Conservation (phyloP, 2,329 filamentous ascomycete genomes). For the Neoascochyta sp. region DNA sequence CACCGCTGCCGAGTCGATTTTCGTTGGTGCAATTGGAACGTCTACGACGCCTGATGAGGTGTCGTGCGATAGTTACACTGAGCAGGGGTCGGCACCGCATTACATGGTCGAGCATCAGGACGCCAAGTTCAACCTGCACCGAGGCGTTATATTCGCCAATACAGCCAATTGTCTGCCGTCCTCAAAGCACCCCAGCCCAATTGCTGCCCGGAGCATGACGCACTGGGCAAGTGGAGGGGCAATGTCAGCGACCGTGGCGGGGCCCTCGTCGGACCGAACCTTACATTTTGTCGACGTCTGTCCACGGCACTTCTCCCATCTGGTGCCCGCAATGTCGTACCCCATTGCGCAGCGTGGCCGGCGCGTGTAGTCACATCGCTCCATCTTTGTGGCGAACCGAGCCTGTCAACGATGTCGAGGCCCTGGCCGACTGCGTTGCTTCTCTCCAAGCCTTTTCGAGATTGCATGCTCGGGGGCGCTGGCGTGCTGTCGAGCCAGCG, state of each 20-base stretch:
- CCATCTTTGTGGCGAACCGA: conserved; percentile 10
- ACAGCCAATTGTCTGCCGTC: conserved; percentile 24
- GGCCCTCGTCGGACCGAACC: conserved; percentile 25
- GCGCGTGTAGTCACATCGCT: conserved; percentile 11
- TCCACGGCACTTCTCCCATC: conserved; percentile 14
- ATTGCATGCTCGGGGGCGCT: conserved; percentile 39
- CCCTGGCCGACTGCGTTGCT: conserved; percentile 26
- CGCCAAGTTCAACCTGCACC: conserved; percentile 20
- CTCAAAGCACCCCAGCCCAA: conserved; percentile 8
- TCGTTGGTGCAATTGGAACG: conserved; percentile 18
- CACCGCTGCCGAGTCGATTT: conserved; percentile 18
- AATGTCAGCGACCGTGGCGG: conserved; percentile 19
- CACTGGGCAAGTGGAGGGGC: conserved; percentile 24
- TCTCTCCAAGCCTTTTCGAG: conserved; percentile 36
- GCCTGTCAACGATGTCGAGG: conserved; percentile 26
- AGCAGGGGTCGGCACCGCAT: conserved; percentile 13
- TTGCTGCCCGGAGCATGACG: conserved; percentile 27
- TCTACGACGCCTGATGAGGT: conserved; percentile 15
- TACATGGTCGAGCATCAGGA: conserved; percentile 18
- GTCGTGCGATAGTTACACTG: conserved; percentile 23
- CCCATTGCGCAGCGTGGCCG: conserved; percentile 12
- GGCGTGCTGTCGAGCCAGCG: conserved; percentile 42
- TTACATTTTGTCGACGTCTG: conserved; percentile 24
- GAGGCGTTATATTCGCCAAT: conserved; percentile 22
- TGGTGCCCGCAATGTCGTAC: conserved; percentile 12